These are phyloP conservation scores for Suillus fuscotomentosus DNA, from an alignment of 768 basidiomycete genomes.

Conservation along the genomic window DNA sequence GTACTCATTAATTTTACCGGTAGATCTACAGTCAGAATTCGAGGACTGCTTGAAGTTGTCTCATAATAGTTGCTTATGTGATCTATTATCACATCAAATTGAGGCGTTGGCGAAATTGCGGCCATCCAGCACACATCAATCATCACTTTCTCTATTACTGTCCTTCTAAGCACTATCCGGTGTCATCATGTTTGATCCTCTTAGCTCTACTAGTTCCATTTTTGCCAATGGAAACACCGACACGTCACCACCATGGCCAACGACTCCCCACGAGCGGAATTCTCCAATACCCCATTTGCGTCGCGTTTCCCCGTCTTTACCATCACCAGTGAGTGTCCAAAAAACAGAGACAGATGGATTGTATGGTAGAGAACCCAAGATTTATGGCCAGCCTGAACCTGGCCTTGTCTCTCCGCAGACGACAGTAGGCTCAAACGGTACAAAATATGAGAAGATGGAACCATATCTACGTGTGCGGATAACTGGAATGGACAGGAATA, in stretches of 20 bases:
- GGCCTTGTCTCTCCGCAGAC: slow-evolving; percentile 79
- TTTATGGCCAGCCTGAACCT: slow-evolving; percentile 83
- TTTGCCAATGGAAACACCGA: slow-evolving; percentile 51
- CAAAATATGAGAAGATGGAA: slow-evolving; percentile 69
- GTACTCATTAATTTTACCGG: background rate
- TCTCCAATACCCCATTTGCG: slow-evolving; percentile 72
- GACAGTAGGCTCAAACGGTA: slow-evolving; percentile 64
- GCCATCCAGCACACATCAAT: background rate
- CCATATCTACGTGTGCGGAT: slow-evolving; percentile 90
- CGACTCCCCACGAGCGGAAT: slow-evolving; percentile 72
- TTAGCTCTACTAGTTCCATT: slow-evolving; percentile 51
- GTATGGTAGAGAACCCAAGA: slow-evolving; percentile 80
- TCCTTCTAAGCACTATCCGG: background rate
- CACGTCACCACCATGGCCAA: slow-evolving; percentile 69
- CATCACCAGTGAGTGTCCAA: slow-evolving; percentile 43
- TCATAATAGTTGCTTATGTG: background rate
- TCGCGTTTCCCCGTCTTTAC: slow-evolving; percentile 53
- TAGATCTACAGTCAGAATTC: background rate
- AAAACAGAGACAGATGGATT: slow-evolving; percentile 54
- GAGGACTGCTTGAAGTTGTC: background rate
- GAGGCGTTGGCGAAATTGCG: background rate
- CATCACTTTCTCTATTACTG: background rate
- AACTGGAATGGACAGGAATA: slow-evolving; percentile 89
- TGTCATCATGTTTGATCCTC: slow-evolving; percentile 69
- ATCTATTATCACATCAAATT: background rate